These are phyloP conservation scores for Tetraselmis chui DNA, from an alignment of 139 green algal genomes.

Conservation along the genomic window DNA sequence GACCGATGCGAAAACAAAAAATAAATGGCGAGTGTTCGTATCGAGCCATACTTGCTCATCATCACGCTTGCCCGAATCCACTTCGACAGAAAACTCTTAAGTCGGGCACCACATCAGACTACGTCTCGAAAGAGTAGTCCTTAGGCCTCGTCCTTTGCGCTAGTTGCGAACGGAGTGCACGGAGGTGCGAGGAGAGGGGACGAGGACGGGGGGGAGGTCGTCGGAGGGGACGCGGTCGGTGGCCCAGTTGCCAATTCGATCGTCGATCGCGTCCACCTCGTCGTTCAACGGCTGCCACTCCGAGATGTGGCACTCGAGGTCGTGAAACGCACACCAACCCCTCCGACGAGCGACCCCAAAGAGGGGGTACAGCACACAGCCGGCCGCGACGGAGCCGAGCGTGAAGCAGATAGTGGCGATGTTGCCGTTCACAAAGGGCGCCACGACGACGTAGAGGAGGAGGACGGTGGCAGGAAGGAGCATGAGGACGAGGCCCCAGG, in stretches of 20 bases:
- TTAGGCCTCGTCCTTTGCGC: no score
- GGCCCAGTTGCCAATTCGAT: not conserved
- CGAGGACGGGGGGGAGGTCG: not conserved
- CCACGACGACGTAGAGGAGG: constrained; percentile 42
- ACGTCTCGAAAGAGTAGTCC: no score
- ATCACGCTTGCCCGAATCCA: no score
- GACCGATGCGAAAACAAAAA: no score
- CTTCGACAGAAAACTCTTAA: no score
- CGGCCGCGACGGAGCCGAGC: not conserved
- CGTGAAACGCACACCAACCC: not conserved
- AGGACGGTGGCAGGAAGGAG: constrained; percentile 64
- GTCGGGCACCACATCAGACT: no score
- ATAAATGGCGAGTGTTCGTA: no score
- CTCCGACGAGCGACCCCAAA: not conserved
- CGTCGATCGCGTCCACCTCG: not conserved
- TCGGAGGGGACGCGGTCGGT: not conserved
- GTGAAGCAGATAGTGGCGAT: not conserved
- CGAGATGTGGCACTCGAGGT: not conserved
- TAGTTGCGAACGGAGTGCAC: no score
- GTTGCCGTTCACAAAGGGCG: not conserved
- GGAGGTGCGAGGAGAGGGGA: not conserved
- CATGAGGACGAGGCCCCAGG: constrained; percentile 66
- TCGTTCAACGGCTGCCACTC: not conserved
- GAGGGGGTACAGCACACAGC: constrained; percentile 5
- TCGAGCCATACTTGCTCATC: no score